phyloP scores from a whole-genome alignment of 106 monocot genomes.

The Dioscorea dumetorum region DNA sequence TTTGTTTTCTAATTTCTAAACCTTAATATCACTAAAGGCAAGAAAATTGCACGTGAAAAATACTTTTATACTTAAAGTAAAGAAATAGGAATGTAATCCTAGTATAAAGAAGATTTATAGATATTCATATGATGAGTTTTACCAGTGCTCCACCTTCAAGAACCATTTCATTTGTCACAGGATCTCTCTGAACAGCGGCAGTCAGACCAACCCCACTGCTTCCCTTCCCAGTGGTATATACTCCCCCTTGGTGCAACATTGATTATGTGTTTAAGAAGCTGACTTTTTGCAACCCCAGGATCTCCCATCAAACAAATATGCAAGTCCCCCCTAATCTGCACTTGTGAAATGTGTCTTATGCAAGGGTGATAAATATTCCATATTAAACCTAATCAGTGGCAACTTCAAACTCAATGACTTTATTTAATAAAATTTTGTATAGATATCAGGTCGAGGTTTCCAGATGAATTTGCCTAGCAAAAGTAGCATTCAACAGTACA shows the following conservation, averaged over 20 bases:
- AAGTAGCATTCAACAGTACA: no score
- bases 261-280: conserved; percentile 89
- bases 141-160: conserved; percentile 99
- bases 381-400: no score
- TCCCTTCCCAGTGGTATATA: conserved; percentile 92
- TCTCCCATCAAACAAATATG: conserved; percentile 98
- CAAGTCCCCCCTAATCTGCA: conserved; percentile 96
- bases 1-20: no score
- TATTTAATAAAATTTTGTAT: no score
- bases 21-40: no score
- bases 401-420: no score
- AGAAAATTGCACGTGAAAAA: no score
- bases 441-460: no score
- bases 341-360: not conserved
- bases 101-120: not conserved
- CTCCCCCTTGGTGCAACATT: conserved; percentile 95
- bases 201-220: conserved; percentile 98
- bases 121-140: conserved; percentile 3
- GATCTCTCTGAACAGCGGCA: conserved; percentile 95
- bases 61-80: no score
- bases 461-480: no score
- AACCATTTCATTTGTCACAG: conserved; percentile 91
- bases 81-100: not conserved
- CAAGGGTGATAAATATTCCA: no score
- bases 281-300: conserved; percentile 99